A percentile compares a stretch with the other conserved stretches of the same genome.
These are phyloP conservation scores for Talaromyces islandicus DNA, from an alignment of 2,329 filamentous ascomycete species.

Conservation along the genomic window DNA sequence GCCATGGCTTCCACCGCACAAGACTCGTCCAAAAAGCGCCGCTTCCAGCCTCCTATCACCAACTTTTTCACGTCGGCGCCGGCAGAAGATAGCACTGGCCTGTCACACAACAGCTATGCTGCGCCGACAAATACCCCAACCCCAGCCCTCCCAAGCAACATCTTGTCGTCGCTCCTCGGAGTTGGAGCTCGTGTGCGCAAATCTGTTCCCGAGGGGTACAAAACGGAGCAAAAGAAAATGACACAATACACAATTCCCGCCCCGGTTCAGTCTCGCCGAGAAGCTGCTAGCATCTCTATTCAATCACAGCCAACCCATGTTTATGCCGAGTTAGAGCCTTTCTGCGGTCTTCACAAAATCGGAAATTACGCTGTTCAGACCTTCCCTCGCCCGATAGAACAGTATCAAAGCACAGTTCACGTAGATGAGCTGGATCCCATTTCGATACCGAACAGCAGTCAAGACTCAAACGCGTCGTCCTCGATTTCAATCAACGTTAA, in stretches of 20 bases:
- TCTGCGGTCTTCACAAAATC: slow-evolving; percentile 72
- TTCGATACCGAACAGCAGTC: slow-evolving; percentile 36
- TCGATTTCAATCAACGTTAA: slow-evolving; percentile 16
- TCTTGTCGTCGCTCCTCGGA: slow-evolving; percentile 78
- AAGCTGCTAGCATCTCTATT: not conserved
- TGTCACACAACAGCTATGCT: slow-evolving; percentile 37
- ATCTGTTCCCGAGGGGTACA: slow-evolving; percentile 88
- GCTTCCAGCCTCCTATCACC: slow-evolving; percentile 40
- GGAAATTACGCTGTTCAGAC: slow-evolving; percentile 60
- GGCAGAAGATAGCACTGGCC: slow-evolving; percentile 14
- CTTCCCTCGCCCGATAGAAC: slow-evolving; percentile 33
- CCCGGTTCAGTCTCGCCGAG: not conserved
- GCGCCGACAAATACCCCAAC: slow-evolving; percentile 33
- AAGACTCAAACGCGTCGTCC: slow-evolving; percentile 27
- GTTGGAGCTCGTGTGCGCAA: slow-evolving; percentile 96
- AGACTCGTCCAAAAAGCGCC: slow-evolving; percentile 34
- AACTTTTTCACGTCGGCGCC: slow-evolving; percentile 27
- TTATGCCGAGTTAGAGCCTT: slow-evolving; percentile 64
- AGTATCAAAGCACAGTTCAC: slow-evolving; percentile 21
- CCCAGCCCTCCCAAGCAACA: slow-evolving; percentile 54
- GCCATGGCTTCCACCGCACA: not conserved
- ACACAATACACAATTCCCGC: slow-evolving; percentile 12
- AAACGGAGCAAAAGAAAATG: slow-evolving; percentile 50
- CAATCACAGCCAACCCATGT: not conserved
- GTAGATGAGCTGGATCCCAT: slow-evolving; percentile 30